phyloP scores from a whole-genome alignment of 352 stramenopile species.

The Pythium angustatum region DNA sequence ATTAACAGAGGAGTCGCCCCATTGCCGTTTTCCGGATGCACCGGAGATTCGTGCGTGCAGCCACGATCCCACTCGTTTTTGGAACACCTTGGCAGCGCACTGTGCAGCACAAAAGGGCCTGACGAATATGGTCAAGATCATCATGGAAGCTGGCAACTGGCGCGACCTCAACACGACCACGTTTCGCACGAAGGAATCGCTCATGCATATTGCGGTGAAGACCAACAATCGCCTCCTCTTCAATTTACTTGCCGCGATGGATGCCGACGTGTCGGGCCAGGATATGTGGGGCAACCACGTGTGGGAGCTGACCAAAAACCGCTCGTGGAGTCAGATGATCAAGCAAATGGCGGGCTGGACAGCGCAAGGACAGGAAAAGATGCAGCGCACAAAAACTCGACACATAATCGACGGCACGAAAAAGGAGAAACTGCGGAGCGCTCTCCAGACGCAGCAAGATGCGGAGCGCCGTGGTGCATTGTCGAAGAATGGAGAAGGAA shows the following conservation, averaged over 20 bases:
- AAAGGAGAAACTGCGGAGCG: no score
- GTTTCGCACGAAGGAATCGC: conserved; percentile 15
- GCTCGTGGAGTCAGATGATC: no score
- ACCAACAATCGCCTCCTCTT: conserved; percentile 6
- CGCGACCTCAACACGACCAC: conserved; percentile 19
- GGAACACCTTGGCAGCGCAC: conserved; percentile 19
- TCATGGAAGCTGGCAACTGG: conserved; percentile 12
- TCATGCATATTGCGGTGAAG: conserved; percentile 19
- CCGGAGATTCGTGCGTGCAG: no score
- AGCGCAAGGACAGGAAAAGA: no score
- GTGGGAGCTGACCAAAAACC: conserved; percentile 4
- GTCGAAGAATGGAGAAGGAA: no score
- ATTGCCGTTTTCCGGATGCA: not conserved
- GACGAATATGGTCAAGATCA: conserved; percentile 1
- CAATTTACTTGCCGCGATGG: not conserved
- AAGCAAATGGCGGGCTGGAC: no score
- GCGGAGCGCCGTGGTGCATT: no score
- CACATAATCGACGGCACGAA: no score
- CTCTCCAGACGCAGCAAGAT: no score
- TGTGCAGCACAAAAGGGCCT: conserved; percentile 2
- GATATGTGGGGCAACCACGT: not conserved
- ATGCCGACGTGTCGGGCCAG: not conserved
- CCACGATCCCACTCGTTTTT: no score
- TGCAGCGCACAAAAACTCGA: no score
- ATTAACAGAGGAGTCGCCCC: conserved; percentile 11